Evolutionary conservation across 768 basidiomycete genomes (phyloP).

Genomic region (Coprinopsis cinerea): DNA sequence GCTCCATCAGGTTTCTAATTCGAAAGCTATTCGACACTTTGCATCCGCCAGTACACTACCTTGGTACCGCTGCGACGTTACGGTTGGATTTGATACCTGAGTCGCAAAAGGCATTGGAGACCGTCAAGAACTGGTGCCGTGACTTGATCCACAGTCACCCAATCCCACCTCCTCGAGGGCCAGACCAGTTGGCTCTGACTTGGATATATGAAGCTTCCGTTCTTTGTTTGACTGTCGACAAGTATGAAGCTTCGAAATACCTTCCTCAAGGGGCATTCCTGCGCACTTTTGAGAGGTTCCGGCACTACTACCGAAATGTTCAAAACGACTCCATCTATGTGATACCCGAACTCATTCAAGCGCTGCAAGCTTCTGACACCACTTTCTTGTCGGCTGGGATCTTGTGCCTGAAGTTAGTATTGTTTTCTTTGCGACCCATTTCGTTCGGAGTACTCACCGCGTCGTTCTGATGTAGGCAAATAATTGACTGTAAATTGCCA

Average conservation of each 20-base stretch:
- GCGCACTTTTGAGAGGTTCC: slow-evolving; percentile 16
- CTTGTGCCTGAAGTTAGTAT: slow-evolving; percentile 33
- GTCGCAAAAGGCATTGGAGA: slow-evolving; percentile 26
- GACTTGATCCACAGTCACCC: slow-evolving; percentile 30
- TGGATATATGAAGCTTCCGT: slow-evolving; percentile 29
- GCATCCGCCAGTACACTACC: slow-evolving; percentile 38
- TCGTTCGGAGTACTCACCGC: neutral
- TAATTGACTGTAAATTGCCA: slow-evolving; percentile 30
- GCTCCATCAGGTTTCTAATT: slow-evolving; percentile 36
- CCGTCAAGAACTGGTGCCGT: slow-evolving; percentile 42
- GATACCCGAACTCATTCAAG: slow-evolving; percentile 19
- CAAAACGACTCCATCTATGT: slow-evolving; percentile 6
- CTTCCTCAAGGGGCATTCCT: slow-evolving; percentile 22
- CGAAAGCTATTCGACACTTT: slow-evolving; percentile 41
- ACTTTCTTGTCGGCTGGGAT: slow-evolving; percentile 29
- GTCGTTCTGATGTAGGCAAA: slow-evolving; percentile 29
- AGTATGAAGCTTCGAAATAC: slow-evolving; percentile 25
- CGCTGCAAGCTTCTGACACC: slow-evolving; percentile 22
- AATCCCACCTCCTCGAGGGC: slow-evolving; percentile 26
- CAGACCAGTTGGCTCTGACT: slow-evolving; percentile 30
- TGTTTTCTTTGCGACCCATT: neutral
- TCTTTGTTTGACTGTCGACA: slow-evolving; percentile 35
- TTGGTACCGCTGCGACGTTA: slow-evolving; percentile 38
- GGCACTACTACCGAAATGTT: slow-evolving; percentile 8
- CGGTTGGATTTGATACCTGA: slow-evolving; percentile 33